Percentiles rank a stretch among this genome's conserved stretches.
These are phyloP conservation scores for Scleromitrula shiraiana DNA, from an alignment of 2,329 filamentous ascomycete species.

Conservation along the genomic window DNA sequence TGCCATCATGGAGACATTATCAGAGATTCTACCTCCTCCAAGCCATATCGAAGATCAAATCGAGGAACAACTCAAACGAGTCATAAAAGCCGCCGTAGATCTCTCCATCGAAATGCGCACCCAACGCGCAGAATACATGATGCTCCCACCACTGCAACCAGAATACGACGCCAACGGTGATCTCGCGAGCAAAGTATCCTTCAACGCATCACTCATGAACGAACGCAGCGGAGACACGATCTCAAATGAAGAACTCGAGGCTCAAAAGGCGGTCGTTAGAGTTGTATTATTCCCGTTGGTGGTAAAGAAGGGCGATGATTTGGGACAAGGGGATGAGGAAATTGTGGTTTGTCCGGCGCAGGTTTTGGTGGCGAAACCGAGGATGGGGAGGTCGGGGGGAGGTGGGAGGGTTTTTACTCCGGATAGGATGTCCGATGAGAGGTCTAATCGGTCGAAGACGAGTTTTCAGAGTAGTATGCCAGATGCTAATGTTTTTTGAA, in stretches of 20 bases:
- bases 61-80: constrained; percentile 73
- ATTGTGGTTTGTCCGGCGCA: constrained; percentile 93
- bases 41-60: constrained; percentile 73
- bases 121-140: constrained; percentile 94
- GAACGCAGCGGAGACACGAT: constrained; percentile 64
- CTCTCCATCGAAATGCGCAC: constrained; percentile 96
- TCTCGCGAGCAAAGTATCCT: constrained; percentile 75
- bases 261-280: constrained; percentile 68
- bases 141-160: constrained; percentile 90
- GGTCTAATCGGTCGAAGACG: constrained; percentile 9
- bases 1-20: constrained; percentile 78
- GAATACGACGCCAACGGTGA: constrained; percentile 94
- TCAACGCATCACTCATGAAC: constrained; percentile 93
- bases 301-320: constrained; percentile 89
- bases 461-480: constrained; percentile 30
- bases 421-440: constrained; percentile 14
- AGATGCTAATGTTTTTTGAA: constrained; percentile 20
- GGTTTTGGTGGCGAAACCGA: constrained; percentile 63
- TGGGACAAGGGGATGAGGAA: constrained; percentile 82
- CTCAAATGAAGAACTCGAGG: constrained; percentile 75
- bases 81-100: constrained; percentile 81
- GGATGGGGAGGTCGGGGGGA: constrained; percentile 20
- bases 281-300: constrained; percentile 94
- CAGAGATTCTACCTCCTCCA: constrained; percentile 79
- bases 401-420: constrained; percentile 21